These are phyloP conservation scores for Russula abietina DNA, from an alignment of 768 basidiomycete genomes.

Conservation along the genomic window DNA sequence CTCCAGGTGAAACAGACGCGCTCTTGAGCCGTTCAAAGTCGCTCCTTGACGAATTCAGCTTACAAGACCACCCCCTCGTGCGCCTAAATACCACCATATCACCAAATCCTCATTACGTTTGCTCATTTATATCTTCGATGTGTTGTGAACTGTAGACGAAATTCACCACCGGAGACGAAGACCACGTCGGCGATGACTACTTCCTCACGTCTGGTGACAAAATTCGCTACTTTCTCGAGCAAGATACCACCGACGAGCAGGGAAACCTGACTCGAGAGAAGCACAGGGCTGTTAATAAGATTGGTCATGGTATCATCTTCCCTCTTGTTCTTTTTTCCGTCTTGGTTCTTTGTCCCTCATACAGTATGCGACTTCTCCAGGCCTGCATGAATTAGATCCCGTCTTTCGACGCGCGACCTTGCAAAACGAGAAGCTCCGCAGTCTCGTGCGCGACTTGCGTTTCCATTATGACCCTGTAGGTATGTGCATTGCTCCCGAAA, in stretches of 20 bases:
- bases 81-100: constrained; percentile 24
- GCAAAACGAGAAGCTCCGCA: constrained; percentile 64
- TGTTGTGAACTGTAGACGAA: no score
- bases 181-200: constrained; percentile 88
- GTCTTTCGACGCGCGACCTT: constrained; percentile 74
- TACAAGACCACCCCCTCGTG: constrained; percentile 78
- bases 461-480: constrained; percentile 85
- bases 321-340: neutral
- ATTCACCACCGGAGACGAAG: constrained; percentile 75
- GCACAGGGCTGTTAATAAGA: constrained; percentile 87
- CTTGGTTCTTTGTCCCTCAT: neutral
- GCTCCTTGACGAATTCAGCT: constrained; percentile 70
- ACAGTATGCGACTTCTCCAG: constrained; percentile 36
- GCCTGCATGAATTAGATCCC: constrained; percentile 80
- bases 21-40: constrained; percentile 67
- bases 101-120: neutral
- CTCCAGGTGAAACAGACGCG: constrained; percentile 46
- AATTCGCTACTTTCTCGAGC: constrained; percentile 91
- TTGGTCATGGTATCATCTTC: constrained; percentile 79
- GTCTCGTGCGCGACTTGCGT: constrained; percentile 68
- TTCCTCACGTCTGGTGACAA: constrained; percentile 91
- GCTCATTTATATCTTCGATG: no score
- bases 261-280: constrained; percentile 70
- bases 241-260: constrained; percentile 65
- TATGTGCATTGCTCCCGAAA: constrained; percentile 32